phyloP scores from a whole-genome alignment of 2,329 filamentous ascomycete species.

The Trichoderma sp. region DNA sequence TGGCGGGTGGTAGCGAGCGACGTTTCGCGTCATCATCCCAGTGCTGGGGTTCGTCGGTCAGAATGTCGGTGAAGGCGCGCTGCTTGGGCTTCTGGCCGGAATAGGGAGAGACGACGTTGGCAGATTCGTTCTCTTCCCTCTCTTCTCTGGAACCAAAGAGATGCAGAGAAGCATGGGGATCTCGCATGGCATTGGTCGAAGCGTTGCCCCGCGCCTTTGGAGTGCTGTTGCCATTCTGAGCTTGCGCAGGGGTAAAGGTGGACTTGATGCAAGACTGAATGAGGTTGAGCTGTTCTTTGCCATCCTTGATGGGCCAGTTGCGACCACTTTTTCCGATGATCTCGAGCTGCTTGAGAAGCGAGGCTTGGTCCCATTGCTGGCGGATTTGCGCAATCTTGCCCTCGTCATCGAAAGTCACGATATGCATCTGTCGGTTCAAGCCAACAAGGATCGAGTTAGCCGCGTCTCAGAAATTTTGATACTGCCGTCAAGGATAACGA shows the following conservation, averaged over 20 bases:
- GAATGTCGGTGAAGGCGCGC: slow-evolving; percentile 75
- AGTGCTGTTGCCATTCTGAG: slow-evolving; percentile 36
- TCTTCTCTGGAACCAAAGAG: slow-evolving; percentile 74
- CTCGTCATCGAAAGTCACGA: slow-evolving; percentile 78
- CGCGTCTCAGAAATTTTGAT: neutral
- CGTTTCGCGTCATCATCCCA: slow-evolving; percentile 53
- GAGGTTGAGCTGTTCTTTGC: slow-evolving; percentile 78
- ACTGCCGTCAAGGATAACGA: neutral
- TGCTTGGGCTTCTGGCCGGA: slow-evolving; percentile 63
- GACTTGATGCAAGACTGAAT: slow-evolving; percentile 66
- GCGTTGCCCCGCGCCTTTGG: slow-evolving; percentile 54
- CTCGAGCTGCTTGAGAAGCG: slow-evolving; percentile 89
- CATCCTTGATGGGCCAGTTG: slow-evolving; percentile 94
- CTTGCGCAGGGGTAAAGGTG: slow-evolving; percentile 39
- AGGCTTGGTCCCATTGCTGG: slow-evolving; percentile 92
- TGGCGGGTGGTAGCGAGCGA: slow-evolving; percentile 57
- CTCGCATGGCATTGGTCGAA: slow-evolving; percentile 60
- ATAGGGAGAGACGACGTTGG: slow-evolving; percentile 62
- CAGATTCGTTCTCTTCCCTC: slow-evolving; percentile 54
- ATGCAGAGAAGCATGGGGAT: slow-evolving; percentile 72
- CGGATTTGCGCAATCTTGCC: slow-evolving; percentile 86
- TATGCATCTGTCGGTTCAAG: slow-evolving; percentile 67
- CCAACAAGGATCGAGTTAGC: slow-evolving; percentile 29
- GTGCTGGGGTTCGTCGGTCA: slow-evolving; percentile 55
- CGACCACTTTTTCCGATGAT: slow-evolving; percentile 87